phyloP scores from a whole-genome alignment of 2,329 filamentous ascomycete genomes.

The Chaetomium strumarium region DNA sequence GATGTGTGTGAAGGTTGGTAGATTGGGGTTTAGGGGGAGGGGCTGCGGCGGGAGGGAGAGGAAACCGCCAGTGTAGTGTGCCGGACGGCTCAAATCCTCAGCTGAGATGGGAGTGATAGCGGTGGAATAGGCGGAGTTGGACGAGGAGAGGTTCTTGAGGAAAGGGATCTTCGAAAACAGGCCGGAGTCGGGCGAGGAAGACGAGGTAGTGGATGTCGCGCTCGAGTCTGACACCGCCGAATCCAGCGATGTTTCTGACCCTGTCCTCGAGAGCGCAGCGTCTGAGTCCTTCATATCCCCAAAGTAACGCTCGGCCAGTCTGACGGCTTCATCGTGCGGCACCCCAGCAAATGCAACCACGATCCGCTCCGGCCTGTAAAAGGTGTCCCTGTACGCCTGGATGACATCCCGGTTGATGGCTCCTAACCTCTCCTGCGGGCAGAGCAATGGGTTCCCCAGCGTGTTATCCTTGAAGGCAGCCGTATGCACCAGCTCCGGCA shows the following conservation, averaged over 20 bases:
- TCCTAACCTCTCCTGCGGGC: conserved; percentile 74
- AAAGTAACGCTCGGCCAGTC: conserved; percentile 77
- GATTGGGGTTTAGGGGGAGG: conserved; percentile 67
- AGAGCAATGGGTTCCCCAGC: conserved; percentile 85
- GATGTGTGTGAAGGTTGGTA: conserved; percentile 82
- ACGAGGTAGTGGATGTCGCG: conserved; percentile 31
- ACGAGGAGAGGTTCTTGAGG: conserved; percentile 78
- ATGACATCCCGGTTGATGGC: conserved; percentile 70
- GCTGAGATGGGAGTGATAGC: conserved; percentile 38
- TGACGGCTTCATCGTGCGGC: conserved; percentile 71
- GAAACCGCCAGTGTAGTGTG: conserved; percentile 92
- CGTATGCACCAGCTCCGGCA: conserved; percentile 92
- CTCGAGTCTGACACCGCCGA: conserved; percentile 33
- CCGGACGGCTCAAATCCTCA: conserved; percentile 55
- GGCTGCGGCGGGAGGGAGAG: conserved; percentile 77
- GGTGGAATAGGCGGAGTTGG: conserved; percentile 46
- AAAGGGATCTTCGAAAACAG: conserved; percentile 73
- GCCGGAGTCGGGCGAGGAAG: conserved; percentile 40
- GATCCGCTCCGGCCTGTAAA: conserved; percentile 85
- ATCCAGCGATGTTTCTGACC: conserved; percentile 52
- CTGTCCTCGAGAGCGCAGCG: conserved; percentile 47
- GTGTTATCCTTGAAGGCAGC: conserved; percentile 96
- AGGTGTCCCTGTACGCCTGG: conserved; percentile 70
- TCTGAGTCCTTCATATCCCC: conserved; percentile 69
- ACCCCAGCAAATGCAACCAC: conserved; percentile 95